These are phyloP conservation scores for Tieghemostelium lacteum DNA, from an alignment of 78 protist species.

Conservation along the genomic window DNA sequence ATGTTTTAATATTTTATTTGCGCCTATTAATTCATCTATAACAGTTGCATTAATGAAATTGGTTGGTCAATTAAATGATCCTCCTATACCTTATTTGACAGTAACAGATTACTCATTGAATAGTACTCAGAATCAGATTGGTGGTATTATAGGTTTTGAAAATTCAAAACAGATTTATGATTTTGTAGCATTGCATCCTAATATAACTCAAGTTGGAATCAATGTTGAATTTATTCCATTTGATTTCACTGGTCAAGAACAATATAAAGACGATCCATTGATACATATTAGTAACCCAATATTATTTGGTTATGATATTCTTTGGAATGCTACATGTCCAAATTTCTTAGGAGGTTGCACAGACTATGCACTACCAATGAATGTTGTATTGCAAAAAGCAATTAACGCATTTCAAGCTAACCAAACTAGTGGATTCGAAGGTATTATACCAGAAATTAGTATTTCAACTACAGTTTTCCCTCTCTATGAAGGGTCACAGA, in stretches of 20 bases:
- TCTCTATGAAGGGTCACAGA: not conserved
- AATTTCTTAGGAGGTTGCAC: constrained; percentile 18
- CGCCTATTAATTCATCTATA: constrained; percentile 37
- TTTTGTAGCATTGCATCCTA: constrained; percentile 43
- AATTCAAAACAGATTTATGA: not conserved
- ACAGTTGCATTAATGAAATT: constrained; percentile 19
- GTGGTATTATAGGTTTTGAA: constrained; percentile 24
- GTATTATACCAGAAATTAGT: not conserved
- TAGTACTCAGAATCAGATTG: not conserved
- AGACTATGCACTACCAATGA: constrained; percentile 11
- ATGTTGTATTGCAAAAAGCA: constrained; percentile 12
- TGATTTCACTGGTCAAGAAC: not conserved
- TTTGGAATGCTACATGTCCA: constrained; percentile 44
- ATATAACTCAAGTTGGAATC: constrained; percentile 42
- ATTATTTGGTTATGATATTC: not conserved
- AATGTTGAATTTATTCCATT: constrained; percentile 8
- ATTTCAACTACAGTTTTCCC: constrained; percentile 15
- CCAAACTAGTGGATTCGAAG: too few species aligned
- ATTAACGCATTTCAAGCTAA: not conserved
- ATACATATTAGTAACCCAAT: not conserved
- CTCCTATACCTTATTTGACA: not conserved
- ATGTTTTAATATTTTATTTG: constrained; percentile 52
- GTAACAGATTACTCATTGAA: constrained; percentile 15
- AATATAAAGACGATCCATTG: not conserved
- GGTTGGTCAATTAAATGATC: constrained; percentile 4